A percentile compares a stretch with the other conserved stretches of the same genome.
These are phyloP conservation scores for Crassisporium funariophilum DNA, from an alignment of 768 basidiomycete species.

Conservation along the genomic window DNA sequence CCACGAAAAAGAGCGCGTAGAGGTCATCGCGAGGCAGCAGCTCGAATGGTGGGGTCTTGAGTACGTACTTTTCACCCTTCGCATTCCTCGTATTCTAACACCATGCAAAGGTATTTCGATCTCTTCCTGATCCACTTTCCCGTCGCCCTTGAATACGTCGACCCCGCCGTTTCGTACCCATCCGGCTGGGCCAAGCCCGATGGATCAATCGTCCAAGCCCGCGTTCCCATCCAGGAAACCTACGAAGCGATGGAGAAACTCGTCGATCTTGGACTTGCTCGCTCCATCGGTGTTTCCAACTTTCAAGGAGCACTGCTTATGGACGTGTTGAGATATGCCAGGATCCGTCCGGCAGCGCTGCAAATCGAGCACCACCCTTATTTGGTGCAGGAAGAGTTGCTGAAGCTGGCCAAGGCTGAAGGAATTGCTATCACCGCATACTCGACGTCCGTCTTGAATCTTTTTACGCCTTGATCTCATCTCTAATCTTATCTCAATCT, in stretches of 20 bases:
- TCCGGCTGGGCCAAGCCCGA: slow-evolving; percentile 83
- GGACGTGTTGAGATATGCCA: slow-evolving; percentile 80
- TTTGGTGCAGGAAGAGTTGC: slow-evolving; percentile 60
- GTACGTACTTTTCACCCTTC: slow-evolving; percentile 18
- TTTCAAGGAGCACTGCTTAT: slow-evolving; percentile 70
- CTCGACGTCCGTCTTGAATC: slow-evolving; percentile 42
- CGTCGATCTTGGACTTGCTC: slow-evolving; percentile 66
- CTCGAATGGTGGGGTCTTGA: slow-evolving; percentile 82
- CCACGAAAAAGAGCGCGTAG: slow-evolving; percentile 76
- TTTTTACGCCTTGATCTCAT: slow-evolving; percentile 17
- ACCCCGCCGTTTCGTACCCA: slow-evolving; percentile 74
- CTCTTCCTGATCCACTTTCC: slow-evolving; percentile 88
- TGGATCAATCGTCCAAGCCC: slow-evolving; percentile 65
- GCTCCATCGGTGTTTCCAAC: slow-evolving; percentile 83
- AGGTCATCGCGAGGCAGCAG: slow-evolving; percentile 45
- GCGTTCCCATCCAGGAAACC: slow-evolving; percentile 76
- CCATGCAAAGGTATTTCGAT: slow-evolving; percentile 59
- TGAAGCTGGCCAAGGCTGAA: slow-evolving; percentile 53
- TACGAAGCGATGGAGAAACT: slow-evolving; percentile 84
- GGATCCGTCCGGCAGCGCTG: slow-evolving; percentile 67
- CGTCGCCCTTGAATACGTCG: slow-evolving; percentile 77
- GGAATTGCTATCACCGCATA: slow-evolving; percentile 71
- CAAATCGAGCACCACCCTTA: slow-evolving; percentile 77
- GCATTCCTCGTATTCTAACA: neutral
- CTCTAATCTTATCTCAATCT: slow-evolving; percentile 11